These are phyloP conservation scores for Arthrobotrys megalospora DNA, from an alignment of 2,329 filamentous ascomycete genomes.

Conservation along the genomic window DNA sequence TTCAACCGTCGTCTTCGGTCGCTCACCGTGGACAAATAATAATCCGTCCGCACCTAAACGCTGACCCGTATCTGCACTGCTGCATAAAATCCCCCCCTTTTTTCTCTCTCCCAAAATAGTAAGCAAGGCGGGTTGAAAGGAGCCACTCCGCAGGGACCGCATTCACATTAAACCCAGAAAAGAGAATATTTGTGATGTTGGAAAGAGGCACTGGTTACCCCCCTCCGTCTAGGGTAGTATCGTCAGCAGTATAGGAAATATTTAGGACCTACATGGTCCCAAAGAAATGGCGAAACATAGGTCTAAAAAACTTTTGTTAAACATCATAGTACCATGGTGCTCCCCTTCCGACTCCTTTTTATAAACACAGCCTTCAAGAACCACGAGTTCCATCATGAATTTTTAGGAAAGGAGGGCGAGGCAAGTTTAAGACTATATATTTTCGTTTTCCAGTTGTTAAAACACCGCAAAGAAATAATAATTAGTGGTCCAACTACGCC, in stretches of 20 bases:
- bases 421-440: background rate
- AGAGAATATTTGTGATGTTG: background rate
- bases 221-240: background rate
- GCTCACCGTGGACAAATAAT: conserved; percentile 4
- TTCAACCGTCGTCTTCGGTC: background rate
- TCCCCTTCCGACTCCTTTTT: background rate
- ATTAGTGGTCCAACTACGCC: background rate
- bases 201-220: background rate
- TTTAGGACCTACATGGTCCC: background rate
- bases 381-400: background rate
- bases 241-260: conserved; percentile 14
- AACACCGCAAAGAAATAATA: background rate
- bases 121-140: conserved; percentile 17
- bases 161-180: background rate
- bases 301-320: conserved; percentile 5
- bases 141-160: conserved; percentile 2
- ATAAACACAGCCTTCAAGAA: conserved; percentile 12
- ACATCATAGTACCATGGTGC: background rate
- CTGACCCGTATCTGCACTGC: background rate
- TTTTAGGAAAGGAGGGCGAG: background rate
- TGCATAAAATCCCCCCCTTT: conserved; percentile 6
- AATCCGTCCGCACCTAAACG: conserved; percentile 6
- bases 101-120: conserved; percentile 18
- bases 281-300: conserved; percentile 1
- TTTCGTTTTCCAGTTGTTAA: background rate